phyloP scores from a whole-genome alignment of 768 basidiomycete species.

The Boletellus ananas region DNA sequence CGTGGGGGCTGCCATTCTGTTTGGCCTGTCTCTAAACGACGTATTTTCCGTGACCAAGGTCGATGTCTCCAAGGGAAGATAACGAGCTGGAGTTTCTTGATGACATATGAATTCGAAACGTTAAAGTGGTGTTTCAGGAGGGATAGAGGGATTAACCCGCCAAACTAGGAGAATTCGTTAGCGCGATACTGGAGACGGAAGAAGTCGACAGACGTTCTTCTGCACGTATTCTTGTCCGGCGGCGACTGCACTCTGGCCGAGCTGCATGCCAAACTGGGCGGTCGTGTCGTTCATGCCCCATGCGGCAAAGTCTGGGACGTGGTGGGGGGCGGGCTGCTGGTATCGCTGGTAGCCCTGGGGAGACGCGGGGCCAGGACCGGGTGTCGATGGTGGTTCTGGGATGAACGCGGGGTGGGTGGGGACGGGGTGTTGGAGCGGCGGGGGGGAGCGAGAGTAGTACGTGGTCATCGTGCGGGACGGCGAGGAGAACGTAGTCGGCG shows the following conservation, averaged over 20 bases:
- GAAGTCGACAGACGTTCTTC: conserved; percentile 65
- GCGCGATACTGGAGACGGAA: conserved; percentile 2
- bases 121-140: conserved; percentile 90
- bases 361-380: conserved; percentile 63
- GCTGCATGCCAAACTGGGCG: conserved; percentile 93
- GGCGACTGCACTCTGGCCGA: conserved; percentile 85
- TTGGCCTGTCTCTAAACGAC: conserved; percentile 56
- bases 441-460: conserved; percentile 57
- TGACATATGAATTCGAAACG: conserved; percentile 94
- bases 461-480: conserved; percentile 16
- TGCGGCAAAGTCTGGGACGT: conserved; percentile 49
- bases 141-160: conserved; percentile 69
- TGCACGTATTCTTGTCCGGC: conserved; percentile 96
- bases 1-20: conserved; percentile 85
- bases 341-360: conserved; percentile 47
- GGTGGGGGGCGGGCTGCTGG: conserved; percentile 35
- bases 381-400: conserved; percentile 74
- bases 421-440: conserved; percentile 82
- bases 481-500: background rate
- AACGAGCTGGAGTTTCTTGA: conserved; percentile 79
- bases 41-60: conserved; percentile 74
- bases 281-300: conserved; percentile 93
- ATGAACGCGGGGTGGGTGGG: conserved; percentile 86
- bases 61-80: conserved; percentile 95
- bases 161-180: conserved; percentile 50